Conservation (phyloP, 371 early-diverging fungal genomes). For the Zancudomyces culisetae region DNA sequence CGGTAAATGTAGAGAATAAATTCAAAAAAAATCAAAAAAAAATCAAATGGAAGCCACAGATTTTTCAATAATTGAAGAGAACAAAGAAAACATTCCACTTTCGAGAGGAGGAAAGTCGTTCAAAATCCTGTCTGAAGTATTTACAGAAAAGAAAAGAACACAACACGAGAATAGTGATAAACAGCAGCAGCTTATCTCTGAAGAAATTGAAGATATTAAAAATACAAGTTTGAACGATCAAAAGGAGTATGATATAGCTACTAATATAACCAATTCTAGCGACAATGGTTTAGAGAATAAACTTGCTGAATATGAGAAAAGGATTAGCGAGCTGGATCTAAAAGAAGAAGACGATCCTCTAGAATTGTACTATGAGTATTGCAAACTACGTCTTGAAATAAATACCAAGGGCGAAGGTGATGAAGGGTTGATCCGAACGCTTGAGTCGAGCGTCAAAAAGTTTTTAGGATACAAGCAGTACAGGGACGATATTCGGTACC, state of each 20-base stretch:
- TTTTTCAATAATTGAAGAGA: conserved; percentile 29
- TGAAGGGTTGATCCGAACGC: conserved; percentile 29
- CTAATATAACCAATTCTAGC: neutral
- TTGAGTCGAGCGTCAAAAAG: conserved; percentile 35
- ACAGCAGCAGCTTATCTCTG: too few species aligned
- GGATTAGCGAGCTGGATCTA: conserved; percentile 23
- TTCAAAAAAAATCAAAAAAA: neutral
- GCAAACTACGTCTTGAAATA: conserved; percentile 47
- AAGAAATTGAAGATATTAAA: too few species aligned
- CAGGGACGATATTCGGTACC: conserved; percentile 53
- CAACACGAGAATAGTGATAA: too few species aligned
- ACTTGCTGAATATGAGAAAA: conserved; percentile 20
- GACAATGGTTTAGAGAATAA: neutral
- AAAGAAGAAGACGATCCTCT: conserved; percentile 58
- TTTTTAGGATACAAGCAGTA: conserved; percentile 45
- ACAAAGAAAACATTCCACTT: conserved; percentile 71
- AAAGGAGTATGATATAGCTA: too few species aligned
- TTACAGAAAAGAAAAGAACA: too few species aligned
- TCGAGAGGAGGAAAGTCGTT: conserved; percentile 44
- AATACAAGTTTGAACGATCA: too few species aligned
- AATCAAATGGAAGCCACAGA: neutral
- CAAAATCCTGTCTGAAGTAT: conserved; percentile 23
- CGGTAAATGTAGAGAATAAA: too few species aligned
- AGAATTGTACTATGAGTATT: conserved; percentile 44
- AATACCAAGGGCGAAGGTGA: conserved; percentile 43